These are phyloP conservation scores for Ascochyta lentis DNA, from an alignment of 2,329 filamentous ascomycete species.

Conservation along the genomic window DNA sequence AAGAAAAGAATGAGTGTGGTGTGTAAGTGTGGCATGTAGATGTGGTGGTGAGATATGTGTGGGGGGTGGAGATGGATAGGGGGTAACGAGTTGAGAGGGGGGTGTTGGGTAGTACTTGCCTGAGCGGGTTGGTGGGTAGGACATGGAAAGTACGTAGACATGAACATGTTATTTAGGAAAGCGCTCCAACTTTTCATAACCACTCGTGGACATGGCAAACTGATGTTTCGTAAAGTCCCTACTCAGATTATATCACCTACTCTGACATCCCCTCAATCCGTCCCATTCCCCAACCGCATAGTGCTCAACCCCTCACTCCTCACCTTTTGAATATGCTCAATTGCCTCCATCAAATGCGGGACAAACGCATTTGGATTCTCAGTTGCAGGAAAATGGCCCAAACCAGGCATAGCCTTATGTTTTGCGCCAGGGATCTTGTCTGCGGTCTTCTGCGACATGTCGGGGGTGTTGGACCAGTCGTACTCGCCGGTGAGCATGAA, in stretches of 20 bases:
- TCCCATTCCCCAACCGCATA: constrained; percentile 40
- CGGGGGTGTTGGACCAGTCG: constrained; percentile 57
- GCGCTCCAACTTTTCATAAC: too few species aligned
- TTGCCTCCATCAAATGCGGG: constrained; percentile 47
- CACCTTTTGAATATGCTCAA: constrained; percentile 48
- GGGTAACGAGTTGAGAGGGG: too few species aligned
- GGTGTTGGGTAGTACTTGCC: too few species aligned
- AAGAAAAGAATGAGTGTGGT: background rate
- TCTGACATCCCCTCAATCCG: constrained; percentile 16
- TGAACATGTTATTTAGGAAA: too few species aligned
- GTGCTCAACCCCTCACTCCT: constrained; percentile 39
- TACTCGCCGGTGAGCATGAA: constrained; percentile 61
- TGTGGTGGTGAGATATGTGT: background rate
- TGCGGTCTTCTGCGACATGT: constrained; percentile 55
- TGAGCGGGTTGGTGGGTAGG: too few species aligned
- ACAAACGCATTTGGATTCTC: constrained; percentile 53
- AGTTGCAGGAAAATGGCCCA: constrained; percentile 58
- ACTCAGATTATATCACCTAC: background rate
- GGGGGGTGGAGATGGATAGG: background rate
- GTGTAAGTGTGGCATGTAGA: background rate
- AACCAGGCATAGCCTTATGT: constrained; percentile 54
- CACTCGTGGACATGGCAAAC: too few species aligned
- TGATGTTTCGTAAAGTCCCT: background rate
- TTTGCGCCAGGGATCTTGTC: constrained; percentile 56
- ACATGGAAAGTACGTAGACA: too few species aligned